phyloP scores from a whole-genome alignment of 2,329 filamentous ascomycete genomes.

The Pyricularia pennisetigena region DNA sequence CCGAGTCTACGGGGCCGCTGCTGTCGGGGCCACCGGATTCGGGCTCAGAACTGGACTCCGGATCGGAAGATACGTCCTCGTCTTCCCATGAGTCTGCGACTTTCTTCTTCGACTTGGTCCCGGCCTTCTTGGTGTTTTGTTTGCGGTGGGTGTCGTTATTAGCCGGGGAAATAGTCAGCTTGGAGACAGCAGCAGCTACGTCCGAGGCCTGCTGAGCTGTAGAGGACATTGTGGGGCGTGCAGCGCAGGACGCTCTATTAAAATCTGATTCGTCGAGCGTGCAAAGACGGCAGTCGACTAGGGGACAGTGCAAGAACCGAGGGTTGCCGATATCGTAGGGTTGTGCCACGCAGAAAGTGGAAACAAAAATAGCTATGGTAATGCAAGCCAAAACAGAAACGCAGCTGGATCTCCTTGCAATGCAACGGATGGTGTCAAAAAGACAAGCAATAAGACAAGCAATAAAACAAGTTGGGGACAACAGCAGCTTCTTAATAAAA shows the following conservation, averaged over 20 bases:
- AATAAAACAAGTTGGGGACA: not conserved
- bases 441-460: no score
- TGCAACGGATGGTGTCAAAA: not conserved
- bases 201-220: constrained; percentile 8
- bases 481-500: not conserved
- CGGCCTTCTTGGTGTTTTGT: constrained; percentile 17
- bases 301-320: not conserved
- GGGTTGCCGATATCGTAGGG: not conserved
- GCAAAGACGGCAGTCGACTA: not conserved
- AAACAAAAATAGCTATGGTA: not conserved
- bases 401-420: not conserved
- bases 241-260: not conserved
- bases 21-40: constrained; percentile 14
- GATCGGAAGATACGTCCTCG: constrained; percentile 41
- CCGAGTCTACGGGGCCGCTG: constrained; percentile 17
- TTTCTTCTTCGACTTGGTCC: constrained; percentile 23
- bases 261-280: not conserved
- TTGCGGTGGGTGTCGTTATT: constrained; percentile 9
- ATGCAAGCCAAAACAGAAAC: not conserved
- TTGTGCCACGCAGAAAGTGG: not conserved
- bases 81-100: constrained; percentile 72
- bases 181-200: constrained; percentile 14
- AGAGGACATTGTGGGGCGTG: not conserved
- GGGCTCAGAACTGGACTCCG: constrained; percentile 17
- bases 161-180: constrained; percentile 18